These are phyloP conservation scores for Lachnellula subtilissima DNA, from an alignment of 2,329 filamentous ascomycete species.

Conservation along the genomic window DNA sequence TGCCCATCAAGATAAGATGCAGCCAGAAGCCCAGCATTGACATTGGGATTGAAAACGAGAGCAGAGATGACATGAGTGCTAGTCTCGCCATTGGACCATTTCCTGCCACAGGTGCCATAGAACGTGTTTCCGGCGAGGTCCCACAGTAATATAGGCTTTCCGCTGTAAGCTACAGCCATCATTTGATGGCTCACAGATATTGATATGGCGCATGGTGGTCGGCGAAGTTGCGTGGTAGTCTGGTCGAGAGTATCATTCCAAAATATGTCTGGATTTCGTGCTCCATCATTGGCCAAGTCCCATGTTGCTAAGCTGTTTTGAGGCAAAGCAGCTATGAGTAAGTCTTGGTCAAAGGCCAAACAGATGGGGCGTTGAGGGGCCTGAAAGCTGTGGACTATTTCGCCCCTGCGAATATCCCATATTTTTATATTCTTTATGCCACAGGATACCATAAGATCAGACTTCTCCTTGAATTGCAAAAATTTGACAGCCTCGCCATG, in stretches of 20 bases:
- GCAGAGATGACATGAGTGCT: conserved; percentile 28
- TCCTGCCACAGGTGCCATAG: conserved; percentile 34
- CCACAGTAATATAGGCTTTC: conserved; percentile 33
- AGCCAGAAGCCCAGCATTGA: conserved; percentile 10
- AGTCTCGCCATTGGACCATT: conserved; percentile 28
- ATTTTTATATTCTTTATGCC: conserved; percentile 28
- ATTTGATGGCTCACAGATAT: conserved; percentile 30
- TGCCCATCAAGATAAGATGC: conserved; percentile 17
- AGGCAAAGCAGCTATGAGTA: conserved; percentile 27
- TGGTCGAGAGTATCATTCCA: conserved; percentile 24
- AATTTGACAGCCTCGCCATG: conserved; percentile 31
- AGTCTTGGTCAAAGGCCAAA: conserved; percentile 27
- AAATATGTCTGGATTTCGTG: conserved; percentile 9
- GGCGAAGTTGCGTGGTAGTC: conserved; percentile 6
- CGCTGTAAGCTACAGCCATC: conserved; percentile 32
- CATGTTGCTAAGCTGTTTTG: conserved; percentile 28
- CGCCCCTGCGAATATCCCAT: conserved; percentile 28
- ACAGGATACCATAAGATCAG: conserved; percentile 30
- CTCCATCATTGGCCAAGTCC: conserved; percentile 23
- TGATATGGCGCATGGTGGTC: conserved; percentile 24
- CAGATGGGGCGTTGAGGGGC: conserved; percentile 21
- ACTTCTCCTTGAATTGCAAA: conserved; percentile 30
- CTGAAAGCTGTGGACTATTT: conserved; percentile 25
- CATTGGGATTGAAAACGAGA: conserved; percentile 29
- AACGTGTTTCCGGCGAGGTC: conserved; percentile 31